Conservation (phyloP, 2,329 filamentous ascomycete genomes). For the Calonectria ilicicola region DNA sequence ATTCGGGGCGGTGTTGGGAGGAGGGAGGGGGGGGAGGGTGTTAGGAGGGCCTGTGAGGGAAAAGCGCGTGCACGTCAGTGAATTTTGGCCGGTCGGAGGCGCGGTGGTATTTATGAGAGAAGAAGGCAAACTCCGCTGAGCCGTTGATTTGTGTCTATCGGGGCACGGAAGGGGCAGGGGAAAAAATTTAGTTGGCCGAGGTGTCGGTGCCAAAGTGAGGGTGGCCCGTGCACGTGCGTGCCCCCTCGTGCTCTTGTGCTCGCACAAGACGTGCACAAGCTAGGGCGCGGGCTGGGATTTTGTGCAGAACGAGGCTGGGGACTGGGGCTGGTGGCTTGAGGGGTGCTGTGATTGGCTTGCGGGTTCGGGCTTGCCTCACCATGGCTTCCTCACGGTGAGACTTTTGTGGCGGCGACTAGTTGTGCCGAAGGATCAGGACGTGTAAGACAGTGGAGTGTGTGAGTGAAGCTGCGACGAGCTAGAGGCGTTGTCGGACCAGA, state of each 20-base stretch:
- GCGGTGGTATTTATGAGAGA: conserved; percentile 61
- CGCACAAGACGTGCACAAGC: conserved; percentile 1
- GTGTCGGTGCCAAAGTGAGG: conserved; percentile 28
- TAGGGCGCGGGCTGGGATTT: conserved; percentile 1
- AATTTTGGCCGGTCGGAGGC: conserved; percentile 57
- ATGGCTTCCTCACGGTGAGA: conserved; percentile 8
- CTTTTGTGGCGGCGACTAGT: conserved; percentile 16
- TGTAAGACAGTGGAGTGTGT: conserved; percentile 6
- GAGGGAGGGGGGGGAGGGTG: conserved; percentile 38
- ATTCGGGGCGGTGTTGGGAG: conserved; percentile 20
- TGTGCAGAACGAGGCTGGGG: conserved; percentile 25
- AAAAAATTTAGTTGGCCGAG: conserved; percentile 52
- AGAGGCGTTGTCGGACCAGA: background rate
- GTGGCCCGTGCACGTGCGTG: conserved; percentile 21
- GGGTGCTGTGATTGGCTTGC: background rate
- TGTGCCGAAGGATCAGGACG: conserved; percentile 8
- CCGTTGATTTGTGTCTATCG: conserved; percentile 53
- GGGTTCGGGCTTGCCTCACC: background rate
- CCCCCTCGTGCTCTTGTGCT: conserved; percentile 6
- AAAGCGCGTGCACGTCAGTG: conserved; percentile 61
- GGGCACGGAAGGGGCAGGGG: conserved; percentile 48
- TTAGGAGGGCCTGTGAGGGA: conserved; percentile 53
- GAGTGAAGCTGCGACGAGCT: conserved; percentile 3
- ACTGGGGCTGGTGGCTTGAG: conserved; percentile 14
- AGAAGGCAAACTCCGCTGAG: conserved; percentile 49